Conservation (phyloP, 2,329 filamentous ascomycete species). For the Purpureocillium lavendulum region DNA sequence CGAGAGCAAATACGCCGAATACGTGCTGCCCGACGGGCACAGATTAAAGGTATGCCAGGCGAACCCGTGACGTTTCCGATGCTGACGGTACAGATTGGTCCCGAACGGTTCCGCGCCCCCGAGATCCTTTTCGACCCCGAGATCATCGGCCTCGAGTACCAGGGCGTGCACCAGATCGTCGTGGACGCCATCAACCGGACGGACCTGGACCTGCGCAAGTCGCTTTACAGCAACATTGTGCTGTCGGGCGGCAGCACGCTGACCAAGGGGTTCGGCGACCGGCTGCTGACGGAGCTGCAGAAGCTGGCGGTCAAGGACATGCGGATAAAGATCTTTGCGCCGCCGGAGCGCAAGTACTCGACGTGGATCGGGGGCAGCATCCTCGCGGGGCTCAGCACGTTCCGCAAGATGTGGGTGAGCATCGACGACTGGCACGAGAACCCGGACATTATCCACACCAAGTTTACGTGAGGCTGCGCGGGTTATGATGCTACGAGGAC, state of each 20-base stretch:
- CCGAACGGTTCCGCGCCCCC: constrained; percentile 89
- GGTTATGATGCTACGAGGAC: neutral
- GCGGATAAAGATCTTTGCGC: constrained; percentile 98
- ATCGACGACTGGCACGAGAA: constrained; percentile 99
- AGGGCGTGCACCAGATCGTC: constrained; percentile 94
- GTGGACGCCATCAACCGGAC: constrained; percentile 93
- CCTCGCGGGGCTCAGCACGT: constrained; percentile 90
- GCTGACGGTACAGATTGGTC: constrained; percentile 56
- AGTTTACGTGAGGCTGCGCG: constrained; percentile 62
- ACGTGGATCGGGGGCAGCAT: constrained; percentile 99
- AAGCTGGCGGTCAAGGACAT: constrained; percentile 94
- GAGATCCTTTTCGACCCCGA: constrained; percentile 98
- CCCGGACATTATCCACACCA: constrained; percentile 96
- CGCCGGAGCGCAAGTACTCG: constrained; percentile 94
- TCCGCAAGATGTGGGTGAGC: constrained; percentile 99
- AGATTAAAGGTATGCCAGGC: constrained; percentile 68
- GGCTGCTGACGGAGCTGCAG: constrained; percentile 86
- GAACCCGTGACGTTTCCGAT: no score
- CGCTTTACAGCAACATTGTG: constrained; percentile 93
- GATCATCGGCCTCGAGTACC: constrained; percentile 93
- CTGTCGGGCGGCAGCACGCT: constrained; percentile 92
- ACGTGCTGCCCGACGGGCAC: constrained; percentile 84
- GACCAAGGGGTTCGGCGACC: constrained; percentile 93
- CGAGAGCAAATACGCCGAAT: constrained; percentile 73
- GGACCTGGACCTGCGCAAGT: constrained; percentile 90